Percentiles rank a stretch among this genome's conserved stretches.
phyloP scores from a whole-genome alignment of 1,284 basidiomycete species.

The Ustilago loliicola region DNA sequence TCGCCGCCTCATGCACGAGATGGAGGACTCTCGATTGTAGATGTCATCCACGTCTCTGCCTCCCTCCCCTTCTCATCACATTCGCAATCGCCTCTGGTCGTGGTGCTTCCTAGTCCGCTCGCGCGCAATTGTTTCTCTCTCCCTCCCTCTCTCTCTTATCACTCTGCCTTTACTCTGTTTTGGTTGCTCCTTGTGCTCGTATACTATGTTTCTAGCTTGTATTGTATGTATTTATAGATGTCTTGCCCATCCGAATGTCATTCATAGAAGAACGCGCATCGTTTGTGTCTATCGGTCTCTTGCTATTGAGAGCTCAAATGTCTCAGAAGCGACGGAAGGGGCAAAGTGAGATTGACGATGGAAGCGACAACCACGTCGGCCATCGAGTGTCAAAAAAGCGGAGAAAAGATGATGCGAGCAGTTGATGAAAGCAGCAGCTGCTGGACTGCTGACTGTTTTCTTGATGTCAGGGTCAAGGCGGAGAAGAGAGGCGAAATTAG shows the following conservation, averaged over 20 bases:
- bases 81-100: background rate
- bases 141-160: background rate
- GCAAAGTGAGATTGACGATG: background rate
- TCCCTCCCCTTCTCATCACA: background rate
- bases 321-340: background rate
- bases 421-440: too few species aligned
- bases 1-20: conserved; percentile 54
- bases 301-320: background rate
- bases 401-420: background rate
- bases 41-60: background rate
- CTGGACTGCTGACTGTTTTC: background rate
- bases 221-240: background rate
- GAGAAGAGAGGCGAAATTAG: background rate
- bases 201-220: background rate
- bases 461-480: background rate
- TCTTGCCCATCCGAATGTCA: background rate
- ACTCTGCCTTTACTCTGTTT: background rate
- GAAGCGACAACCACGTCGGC: background rate
- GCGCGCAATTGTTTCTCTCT: background rate
- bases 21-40: conserved; percentile 45
- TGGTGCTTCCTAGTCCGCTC: background rate
- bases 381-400: background rate
- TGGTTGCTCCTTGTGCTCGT: background rate
- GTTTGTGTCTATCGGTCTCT: too few species aligned
- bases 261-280: background rate